Conservation (phyloP, 768 basidiomycete species). For the Hericium coralloides region DNA sequence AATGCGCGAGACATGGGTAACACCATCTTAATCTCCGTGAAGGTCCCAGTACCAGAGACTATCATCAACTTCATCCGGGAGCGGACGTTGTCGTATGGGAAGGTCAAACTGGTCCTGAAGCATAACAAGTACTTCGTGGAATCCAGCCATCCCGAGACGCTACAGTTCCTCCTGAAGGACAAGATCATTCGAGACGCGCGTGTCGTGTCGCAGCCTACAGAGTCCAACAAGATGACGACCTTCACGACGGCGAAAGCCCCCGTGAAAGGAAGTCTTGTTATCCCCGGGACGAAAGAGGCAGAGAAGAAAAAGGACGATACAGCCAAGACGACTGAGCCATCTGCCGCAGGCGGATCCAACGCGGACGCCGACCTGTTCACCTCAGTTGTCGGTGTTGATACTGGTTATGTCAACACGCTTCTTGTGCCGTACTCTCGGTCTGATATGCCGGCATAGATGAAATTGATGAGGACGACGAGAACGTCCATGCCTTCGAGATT, state of each 20-base stretch:
- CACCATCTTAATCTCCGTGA: constrained; percentile 7
- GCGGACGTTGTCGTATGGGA: constrained; percentile 93
- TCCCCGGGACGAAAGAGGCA: constrained; percentile 76
- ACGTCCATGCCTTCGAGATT: constrained; percentile 96
- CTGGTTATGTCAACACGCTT: constrained; percentile 44
- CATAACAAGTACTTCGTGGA: constrained; percentile 98
- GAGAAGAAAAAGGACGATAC: constrained; percentile 63
- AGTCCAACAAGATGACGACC: constrained; percentile 65
- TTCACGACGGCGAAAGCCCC: constrained; percentile 81
- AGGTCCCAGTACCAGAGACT: constrained; percentile 89
- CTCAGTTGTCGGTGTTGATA: constrained; percentile 92
- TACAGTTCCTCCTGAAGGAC: constrained; percentile 84
- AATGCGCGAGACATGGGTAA: neutral
- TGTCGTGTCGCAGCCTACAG: constrained; percentile 61
- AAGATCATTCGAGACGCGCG: constrained; percentile 77
- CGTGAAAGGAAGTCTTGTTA: constrained; percentile 70
- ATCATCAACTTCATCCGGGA: constrained; percentile 85
- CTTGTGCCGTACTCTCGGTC: neutral
- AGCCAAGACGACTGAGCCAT: constrained; percentile 23
- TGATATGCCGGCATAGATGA: constrained; percentile 53
- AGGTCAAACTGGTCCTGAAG: constrained; percentile 96
- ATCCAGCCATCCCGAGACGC: constrained; percentile 88
- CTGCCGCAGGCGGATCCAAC: constrained; percentile 16
- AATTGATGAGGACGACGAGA: constrained; percentile 95
- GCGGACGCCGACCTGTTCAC: constrained; percentile 81